Conservation (phyloP, 1,139 yeast genomes). For the Pichiaceae sp. region DNA sequence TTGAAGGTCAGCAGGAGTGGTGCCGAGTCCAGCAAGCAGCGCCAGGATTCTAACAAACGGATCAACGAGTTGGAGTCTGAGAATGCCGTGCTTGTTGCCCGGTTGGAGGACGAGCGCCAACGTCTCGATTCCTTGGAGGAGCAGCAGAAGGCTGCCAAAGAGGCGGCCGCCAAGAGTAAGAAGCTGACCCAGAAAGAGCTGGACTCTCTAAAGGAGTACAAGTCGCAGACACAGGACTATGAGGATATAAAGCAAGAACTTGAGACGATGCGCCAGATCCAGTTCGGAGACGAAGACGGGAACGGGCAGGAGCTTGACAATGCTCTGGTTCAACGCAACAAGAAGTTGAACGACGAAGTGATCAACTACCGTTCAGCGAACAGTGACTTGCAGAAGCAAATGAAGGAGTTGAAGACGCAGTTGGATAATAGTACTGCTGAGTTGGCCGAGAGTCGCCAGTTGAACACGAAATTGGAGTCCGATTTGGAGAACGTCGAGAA, state of each 20-base stretch:
- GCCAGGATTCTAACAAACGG: slow-evolving; percentile 28
- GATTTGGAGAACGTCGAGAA: slow-evolving; percentile 55
- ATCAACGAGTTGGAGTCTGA: slow-evolving; percentile 57
- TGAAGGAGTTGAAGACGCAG: slow-evolving; percentile 34
- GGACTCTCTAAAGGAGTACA: slow-evolving; percentile 36
- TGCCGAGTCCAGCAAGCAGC: slow-evolving; percentile 25
- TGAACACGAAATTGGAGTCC: slow-evolving; percentile 59
- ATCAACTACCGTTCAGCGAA: slow-evolving; percentile 49
- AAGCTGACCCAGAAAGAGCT: slow-evolving; percentile 50
- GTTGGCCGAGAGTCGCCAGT: slow-evolving; percentile 28
- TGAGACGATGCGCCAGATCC: slow-evolving; percentile 62
- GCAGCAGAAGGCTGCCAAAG: slow-evolving; percentile 26
- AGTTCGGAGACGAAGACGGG: slow-evolving; percentile 44
- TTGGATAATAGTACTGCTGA: slow-evolving; percentile 27
- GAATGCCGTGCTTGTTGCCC: slow-evolving; percentile 56
- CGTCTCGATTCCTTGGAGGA: slow-evolving; percentile 26
- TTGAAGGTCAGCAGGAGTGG: slow-evolving; percentile 46
- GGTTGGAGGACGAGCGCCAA: slow-evolving; percentile 44
- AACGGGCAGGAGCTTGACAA: slow-evolving; percentile 26
- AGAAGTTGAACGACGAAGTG: slow-evolving; percentile 51
- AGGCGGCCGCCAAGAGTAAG: slow-evolving; percentile 1
- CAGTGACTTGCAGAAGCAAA: slow-evolving; percentile 31
- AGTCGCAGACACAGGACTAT: slow-evolving; percentile 50
- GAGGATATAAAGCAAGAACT: slow-evolving; percentile 74
- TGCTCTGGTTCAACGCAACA: slow-evolving; percentile 50